phyloP scores from a whole-genome alignment of 1,284 basidiomycete species.

The Laetiporus sulphureus region DNA sequence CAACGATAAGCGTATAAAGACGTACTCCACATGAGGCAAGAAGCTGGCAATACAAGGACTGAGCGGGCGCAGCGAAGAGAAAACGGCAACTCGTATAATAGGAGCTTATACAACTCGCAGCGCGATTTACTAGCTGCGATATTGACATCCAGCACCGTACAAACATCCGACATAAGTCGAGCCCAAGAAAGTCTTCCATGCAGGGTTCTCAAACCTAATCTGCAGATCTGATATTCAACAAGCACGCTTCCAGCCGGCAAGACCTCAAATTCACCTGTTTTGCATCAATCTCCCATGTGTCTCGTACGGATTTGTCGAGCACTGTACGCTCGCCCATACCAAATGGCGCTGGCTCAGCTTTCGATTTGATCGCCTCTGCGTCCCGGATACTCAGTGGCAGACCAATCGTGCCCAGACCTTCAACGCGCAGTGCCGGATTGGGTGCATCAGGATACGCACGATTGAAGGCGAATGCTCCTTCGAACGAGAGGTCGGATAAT shows the following conservation, averaged over 20 bases:
- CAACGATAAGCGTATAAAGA: background rate
- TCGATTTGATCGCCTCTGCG: slow-evolving; percentile 27
- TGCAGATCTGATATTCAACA: too few relatives aligned
- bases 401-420: slow-evolving; percentile 24
- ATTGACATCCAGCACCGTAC: slow-evolving; percentile 16
- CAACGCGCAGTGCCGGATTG: slow-evolving; percentile 20
- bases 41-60: slow-evolving; percentile 8
- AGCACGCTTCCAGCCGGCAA: background rate
- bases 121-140: slow-evolving; percentile 17
- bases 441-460: slow-evolving; percentile 18
- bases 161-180: slow-evolving; percentile 23
- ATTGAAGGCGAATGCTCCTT: slow-evolving; percentile 23
- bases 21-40: slow-evolving; percentile 13
- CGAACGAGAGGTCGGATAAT: slow-evolving; percentile 11
- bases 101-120: slow-evolving; percentile 38
- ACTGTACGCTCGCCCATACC: slow-evolving; percentile 19
- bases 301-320: slow-evolving; percentile 21
- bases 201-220: slow-evolving; percentile 17
- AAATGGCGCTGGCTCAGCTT: slow-evolving; percentile 29
- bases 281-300: slow-evolving; percentile 25
- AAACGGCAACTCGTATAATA: slow-evolving; percentile 41
- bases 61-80: too few relatives aligned
- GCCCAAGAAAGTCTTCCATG: slow-evolving; percentile 19
- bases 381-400: slow-evolving; percentile 33
- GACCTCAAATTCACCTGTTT: slow-evolving; percentile 9